Evolutionary conservation across 495 filamentous ascomycete species (phyloP), one percentile per base, ranked within the genome.

Genomic region (Aspergillus heteromorphus): DNA sequence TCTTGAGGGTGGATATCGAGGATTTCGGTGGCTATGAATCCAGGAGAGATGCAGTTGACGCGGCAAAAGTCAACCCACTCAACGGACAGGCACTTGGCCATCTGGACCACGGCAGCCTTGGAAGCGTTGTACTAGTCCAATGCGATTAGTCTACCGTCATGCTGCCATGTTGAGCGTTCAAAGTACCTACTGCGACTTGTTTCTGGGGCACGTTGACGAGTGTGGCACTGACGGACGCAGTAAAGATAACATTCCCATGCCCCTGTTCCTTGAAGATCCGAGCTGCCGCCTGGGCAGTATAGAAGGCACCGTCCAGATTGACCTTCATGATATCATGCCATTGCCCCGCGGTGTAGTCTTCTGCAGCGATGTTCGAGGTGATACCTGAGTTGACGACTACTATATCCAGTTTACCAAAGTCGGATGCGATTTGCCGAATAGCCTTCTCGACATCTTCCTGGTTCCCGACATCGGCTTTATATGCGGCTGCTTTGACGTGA

Each of bases 331-430:
- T 71, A 10, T 73, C 57, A 11, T 64, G 65, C 67, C 68, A 72
- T 40, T 67, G 59, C 4, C 61, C 58, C 1, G 59, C 4, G 0
- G 66, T 68, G 50, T 70, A 73, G 16, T 75, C 73, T 25, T 73
- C 71, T 0, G 69, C 71, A 0, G 67, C 51, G n/a, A 68, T 43
- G 14, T 49, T 59, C 7, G 62, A 86, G 4, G 77, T 70, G 41
- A 91, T 84, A 6, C 88, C 88, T 5, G 86, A 83, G 61, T 91
- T 91, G 10, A 84, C 86, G 36, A 92, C 81, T 59, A 91, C 86
- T 60, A 91, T 78, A 62, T 92, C 88, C 4, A 92, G 79, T 4
- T 79, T 77, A 18, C 80, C 81, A 67, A 91, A 88, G 10, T 89
- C 86, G 38, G 65, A 53, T 16, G 84, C 76, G 42, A 83, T 78